Evolutionary conservation across 2,329 filamentous ascomycete species (phyloP), one percentile per base, ranked within the genome.

Genomic region (Aspergillus fumigatus): DNA sequence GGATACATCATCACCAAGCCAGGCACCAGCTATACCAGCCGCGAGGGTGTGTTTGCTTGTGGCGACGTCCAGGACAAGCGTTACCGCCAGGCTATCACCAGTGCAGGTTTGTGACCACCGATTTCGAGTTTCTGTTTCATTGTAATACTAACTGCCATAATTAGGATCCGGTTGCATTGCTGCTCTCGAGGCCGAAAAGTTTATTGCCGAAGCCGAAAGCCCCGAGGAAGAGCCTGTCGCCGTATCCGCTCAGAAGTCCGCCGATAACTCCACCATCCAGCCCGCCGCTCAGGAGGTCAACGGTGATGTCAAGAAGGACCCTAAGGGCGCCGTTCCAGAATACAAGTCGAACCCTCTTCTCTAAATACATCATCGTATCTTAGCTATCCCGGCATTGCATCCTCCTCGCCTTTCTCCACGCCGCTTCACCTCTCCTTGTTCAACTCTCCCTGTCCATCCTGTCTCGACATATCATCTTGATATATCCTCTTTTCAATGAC

Each of bases 11-110:
- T 92, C 66, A 99, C 94, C 55, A 85, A 88, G 75, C 89, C 94
- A 3, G 95, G 94, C 55, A 93, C 91, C 48, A 91, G 91, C 57
- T 82, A 88, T 70, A 99, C 94, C 50, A 96, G 86, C 75, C 77
- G 97, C 5, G 85, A 91, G 71, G 94, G 94, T 73, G 91, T 99
- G 21, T 99, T 97, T 72, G 94, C 94, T 40, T 94, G 93, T 9
- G 94, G 94, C 62, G 94, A 99, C 73, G 95, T 99, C 9, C 94
- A 99, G 80, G 95, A 99, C 75, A 99, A 97, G 87, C 86, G 88
- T 72, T 99, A 99, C 76, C 86, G 94, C 73, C 94, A 99, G 80
- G 94, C 94, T 49, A 95, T 99, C 65, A 99, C 94, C 62, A 97
- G 92, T 78, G 94, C 94, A 67, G 93, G 91, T 92, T 80, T 72